A percentile compares a stretch with the other conserved stretches of the same genome.
Evolutionary conservation across 1,284 basidiomycete species (phyloP).

Genomic region (Ustilago curta): DNA sequence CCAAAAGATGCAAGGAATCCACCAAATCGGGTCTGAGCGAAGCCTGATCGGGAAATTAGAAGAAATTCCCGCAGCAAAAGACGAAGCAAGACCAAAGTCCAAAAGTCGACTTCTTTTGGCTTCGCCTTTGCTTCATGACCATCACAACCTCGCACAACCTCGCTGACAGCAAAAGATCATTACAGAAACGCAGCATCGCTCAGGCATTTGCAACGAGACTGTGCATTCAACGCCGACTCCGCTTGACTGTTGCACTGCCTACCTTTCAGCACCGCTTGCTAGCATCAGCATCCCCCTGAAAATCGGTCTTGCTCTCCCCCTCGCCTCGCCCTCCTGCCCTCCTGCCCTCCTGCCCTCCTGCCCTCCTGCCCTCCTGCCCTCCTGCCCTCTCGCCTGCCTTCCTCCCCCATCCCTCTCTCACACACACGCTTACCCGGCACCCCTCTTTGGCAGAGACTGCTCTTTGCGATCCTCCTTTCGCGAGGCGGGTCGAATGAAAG

Average conservation of each 20-base stretch:
- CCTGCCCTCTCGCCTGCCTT: not conserved
- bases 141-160: not conserved
- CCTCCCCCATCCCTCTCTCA: not conserved
- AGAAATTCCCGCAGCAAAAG: conserved; percentile 30
- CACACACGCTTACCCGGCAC: not conserved
- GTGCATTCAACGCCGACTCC: not conserved
- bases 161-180: not conserved
- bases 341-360: not conserved
- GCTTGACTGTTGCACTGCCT: not conserved
- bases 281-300: not conserved
- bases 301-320: not conserved
- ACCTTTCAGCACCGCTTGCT: not conserved
- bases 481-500: conserved; percentile 25
- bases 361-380: not conserved
- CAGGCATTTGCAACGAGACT: not conserved
- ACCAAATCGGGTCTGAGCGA: not conserved
- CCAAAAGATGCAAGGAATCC: not conserved
- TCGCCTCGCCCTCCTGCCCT: not conserved
- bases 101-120: no score
- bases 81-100: not conserved
- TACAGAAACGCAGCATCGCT: not conserved
- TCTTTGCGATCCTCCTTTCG: conserved; percentile 29
- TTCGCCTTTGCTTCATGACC: not conserved
- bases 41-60: conserved; percentile 8
- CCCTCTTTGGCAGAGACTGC: conserved; percentile 53